These are phyloP conservation scores for Fonsecaea multimorphosa DNA, from an alignment of 2,329 filamentous ascomycete genomes.

Conservation along the genomic window DNA sequence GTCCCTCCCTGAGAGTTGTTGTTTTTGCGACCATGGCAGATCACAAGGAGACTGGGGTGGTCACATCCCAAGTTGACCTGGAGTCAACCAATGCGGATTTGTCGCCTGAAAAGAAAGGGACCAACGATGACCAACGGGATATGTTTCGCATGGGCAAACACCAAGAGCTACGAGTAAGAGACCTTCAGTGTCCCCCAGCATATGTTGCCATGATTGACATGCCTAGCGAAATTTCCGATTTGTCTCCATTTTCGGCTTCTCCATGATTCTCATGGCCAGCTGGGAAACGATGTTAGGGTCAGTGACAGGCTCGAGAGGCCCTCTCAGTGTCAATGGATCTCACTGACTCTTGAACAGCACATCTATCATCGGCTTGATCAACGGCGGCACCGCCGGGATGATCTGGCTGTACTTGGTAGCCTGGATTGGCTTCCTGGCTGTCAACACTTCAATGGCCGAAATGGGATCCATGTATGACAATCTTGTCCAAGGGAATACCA, in stretches of 20 bases:
- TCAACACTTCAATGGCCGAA: conserved; percentile 56
- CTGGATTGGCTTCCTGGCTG: conserved; percentile 53
- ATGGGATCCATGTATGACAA: conserved; percentile 55
- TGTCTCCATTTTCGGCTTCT: conserved; percentile 50
- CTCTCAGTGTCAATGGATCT: neutral
- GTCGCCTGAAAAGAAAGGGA: conserved; percentile 41
- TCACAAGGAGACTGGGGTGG: conserved; percentile 27
- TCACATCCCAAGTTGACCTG: conserved; percentile 34
- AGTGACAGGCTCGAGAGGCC: conserved; percentile 17
- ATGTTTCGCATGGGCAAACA: conserved; percentile 46
- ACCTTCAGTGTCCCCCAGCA: neutral
- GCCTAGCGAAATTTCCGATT: conserved; percentile 49
- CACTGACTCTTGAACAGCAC: conserved; percentile 28
- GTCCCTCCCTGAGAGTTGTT: neutral
- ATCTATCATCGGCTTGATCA: conserved; percentile 41
- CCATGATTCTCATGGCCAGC: conserved; percentile 49
- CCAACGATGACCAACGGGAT: conserved; percentile 43
- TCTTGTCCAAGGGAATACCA: neutral
- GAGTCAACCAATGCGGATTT: conserved; percentile 34
- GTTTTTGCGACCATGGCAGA: conserved; percentile 30
- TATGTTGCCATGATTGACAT: neutral
- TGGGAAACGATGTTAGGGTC: conserved; percentile 51
- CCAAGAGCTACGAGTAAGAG: conserved; percentile 43
- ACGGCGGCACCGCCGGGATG: conserved; percentile 59
- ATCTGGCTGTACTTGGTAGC: conserved; percentile 60